phyloP scores from a whole-genome alignment of 371 early-diverging fungal species.

The Apophysomyces trapeziformis region DNA sequence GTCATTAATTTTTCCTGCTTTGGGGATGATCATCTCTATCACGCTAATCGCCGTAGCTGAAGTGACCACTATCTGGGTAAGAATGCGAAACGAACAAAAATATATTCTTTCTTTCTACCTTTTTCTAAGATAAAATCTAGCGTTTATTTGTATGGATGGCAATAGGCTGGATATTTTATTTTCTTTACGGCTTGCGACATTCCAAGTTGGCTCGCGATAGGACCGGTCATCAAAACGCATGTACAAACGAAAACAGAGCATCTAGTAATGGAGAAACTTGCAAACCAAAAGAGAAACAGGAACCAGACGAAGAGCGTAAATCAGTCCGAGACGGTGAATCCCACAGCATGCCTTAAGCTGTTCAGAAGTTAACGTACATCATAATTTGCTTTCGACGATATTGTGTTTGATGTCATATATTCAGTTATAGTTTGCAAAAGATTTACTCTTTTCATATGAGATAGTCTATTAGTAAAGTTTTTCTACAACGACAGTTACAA shows the following conservation, averaged over 20 bases:
- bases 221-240: slow-evolving; percentile 29
- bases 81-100: neutral
- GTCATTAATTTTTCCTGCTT: slow-evolving; percentile 58
- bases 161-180: slow-evolving; percentile 75
- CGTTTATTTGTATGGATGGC: slow-evolving; percentile 69
- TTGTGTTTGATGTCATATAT: too few relatives aligned
- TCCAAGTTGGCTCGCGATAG: slow-evolving; percentile 57
- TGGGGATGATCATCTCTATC: slow-evolving; percentile 64
- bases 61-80: slow-evolving; percentile 57
- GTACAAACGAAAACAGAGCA: neutral
- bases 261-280: neutral
- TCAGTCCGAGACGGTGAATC: too few relatives aligned
- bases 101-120: neutral
- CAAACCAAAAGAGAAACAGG: neutral
- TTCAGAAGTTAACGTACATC: too few relatives aligned
- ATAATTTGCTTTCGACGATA: too few relatives aligned
- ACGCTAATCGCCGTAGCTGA: slow-evolving; percentile 68
- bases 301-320: too few relatives aligned
- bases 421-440: too few relatives aligned
- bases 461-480: too few relatives aligned
- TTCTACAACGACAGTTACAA: too few relatives aligned
- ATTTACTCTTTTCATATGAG: too few relatives aligned
- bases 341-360: too few relatives aligned
- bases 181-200: slow-evolving; percentile 64
- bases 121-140: neutral